phyloP scores from a whole-genome alignment of 371 early-diverging fungal genomes.

The Saksenaea vasiformis region DNA sequence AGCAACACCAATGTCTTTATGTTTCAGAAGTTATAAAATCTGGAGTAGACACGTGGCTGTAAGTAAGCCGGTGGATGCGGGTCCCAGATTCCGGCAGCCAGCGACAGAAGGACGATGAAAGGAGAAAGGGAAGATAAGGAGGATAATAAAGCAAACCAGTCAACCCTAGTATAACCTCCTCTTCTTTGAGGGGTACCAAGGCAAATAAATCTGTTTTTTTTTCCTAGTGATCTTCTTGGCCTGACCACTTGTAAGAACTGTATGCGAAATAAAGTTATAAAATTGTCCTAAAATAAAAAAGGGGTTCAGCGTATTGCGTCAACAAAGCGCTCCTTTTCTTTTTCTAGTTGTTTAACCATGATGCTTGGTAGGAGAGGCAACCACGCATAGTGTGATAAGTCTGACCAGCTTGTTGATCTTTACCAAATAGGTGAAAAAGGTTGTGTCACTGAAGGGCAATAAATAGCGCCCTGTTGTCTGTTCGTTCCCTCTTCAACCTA shows the following conservation, averaged over 20 bases:
- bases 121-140: not conserved
- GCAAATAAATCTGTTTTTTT: not conserved
- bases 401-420: slow-evolving; percentile 4
- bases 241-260: not conserved
- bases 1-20: not conserved
- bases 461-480: not conserved
- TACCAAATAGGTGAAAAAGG: not conserved
- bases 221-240: not conserved
- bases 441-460: not conserved
- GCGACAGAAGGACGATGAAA: not conserved
- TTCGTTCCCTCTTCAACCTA: not conserved
- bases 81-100: not conserved
- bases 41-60: slow-evolving; percentile 2
- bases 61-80: not conserved
- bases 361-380: not conserved
- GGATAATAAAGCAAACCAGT: not conserved
- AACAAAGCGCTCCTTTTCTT: slow-evolving; percentile 2
- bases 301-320: not conserved
- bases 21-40: not conserved
- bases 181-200: not conserved
- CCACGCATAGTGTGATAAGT: not conserved
- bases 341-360: not conserved
- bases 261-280: not conserved
- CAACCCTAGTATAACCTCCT: not conserved
- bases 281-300: not conserved